Evolutionary conservation across 2,329 filamentous ascomycete species (phyloP).

Genomic region (Aspergillus eucalypticola): DNA sequence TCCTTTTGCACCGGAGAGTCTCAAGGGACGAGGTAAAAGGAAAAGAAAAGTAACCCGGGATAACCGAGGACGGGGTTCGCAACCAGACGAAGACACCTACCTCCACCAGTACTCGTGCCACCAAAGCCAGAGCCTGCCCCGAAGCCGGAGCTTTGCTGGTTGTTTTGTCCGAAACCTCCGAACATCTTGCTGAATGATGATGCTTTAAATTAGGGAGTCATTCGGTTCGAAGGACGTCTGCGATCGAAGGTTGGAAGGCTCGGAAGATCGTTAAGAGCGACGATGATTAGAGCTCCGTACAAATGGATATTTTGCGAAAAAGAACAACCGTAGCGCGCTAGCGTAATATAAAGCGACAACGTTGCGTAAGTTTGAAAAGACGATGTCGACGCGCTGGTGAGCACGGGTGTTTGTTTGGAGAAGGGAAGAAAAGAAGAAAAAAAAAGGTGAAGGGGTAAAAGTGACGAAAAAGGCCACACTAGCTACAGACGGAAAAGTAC

Average conservation of each 20-base stretch:
- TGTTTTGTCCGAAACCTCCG: conserved; percentile 61
- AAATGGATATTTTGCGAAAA: conserved; percentile 5
- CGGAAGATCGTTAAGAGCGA: neutral
- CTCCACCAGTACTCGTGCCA: conserved; percentile 36
- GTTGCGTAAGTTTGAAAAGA: conserved; percentile 7
- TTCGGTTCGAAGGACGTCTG: conserved; percentile 23
- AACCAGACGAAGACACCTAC: conserved; percentile 33
- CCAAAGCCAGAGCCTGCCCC: conserved; percentile 41
- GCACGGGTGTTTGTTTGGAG: conserved; percentile 13
- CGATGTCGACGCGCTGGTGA: conserved; percentile 18
- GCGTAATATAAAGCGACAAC: neutral
- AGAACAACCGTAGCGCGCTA: conserved; percentile 8
- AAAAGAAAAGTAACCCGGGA: conserved; percentile 13
- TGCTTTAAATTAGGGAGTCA: conserved; percentile 31
- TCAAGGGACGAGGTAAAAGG: conserved; percentile 6
- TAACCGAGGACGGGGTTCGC: conserved; percentile 5
- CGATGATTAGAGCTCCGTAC: neutral
- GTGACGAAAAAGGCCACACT: conserved; percentile 16
- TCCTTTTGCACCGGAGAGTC: conserved; percentile 9
- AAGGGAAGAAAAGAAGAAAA: neutral
- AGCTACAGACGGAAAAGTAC: conserved; percentile 18
- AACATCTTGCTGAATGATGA: conserved; percentile 37
- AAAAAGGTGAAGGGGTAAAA: neutral
- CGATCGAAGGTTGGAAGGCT: neutral
- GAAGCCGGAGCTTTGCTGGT: conserved; percentile 48